Conservation (phyloP, 75 land plant species). For the Chamaecyparis obtusa region DNA sequence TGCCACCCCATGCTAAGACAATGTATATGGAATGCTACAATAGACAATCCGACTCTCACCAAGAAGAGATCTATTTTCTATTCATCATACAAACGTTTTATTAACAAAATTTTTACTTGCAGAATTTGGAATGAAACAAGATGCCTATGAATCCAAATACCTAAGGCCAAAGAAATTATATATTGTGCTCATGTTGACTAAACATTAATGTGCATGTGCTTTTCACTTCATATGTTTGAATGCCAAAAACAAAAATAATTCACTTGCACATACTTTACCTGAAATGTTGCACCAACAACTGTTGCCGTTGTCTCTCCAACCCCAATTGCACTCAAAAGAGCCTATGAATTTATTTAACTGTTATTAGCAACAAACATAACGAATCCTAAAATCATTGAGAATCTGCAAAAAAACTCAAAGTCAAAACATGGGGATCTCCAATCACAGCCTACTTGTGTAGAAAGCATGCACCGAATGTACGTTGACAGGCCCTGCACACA, state of each 20-base stretch:
- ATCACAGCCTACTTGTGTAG: constrained; percentile 70
- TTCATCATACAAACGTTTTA: neutral
- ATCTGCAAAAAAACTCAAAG: neutral
- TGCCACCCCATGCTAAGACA: too few species aligned
- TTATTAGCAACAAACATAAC: neutral
- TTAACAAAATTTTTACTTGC: neutral
- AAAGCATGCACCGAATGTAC: constrained; percentile 92
- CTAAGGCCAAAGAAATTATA: neutral
- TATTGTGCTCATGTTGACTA: neutral
- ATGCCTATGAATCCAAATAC: neutral
- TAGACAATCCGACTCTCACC: neutral
- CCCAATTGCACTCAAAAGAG: constrained; percentile 94
- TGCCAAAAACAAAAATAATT: neutral
- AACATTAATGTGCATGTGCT: neutral
- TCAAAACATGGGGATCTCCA: neutral
- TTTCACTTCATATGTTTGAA: neutral
- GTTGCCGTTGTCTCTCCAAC: constrained; percentile 95
- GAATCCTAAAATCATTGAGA: neutral
- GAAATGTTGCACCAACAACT: constrained; percentile 96
- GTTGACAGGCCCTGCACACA: constrained; percentile 83
- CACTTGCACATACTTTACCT: constrained; percentile 39
- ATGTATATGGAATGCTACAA: too few species aligned
- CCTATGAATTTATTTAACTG: constrained; percentile 40
- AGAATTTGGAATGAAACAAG: neutral
- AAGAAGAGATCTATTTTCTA: neutral